Base-by-base conservation (phyloP, 805 yeast species). In the Tetrapisispora arboricola region DNA sequence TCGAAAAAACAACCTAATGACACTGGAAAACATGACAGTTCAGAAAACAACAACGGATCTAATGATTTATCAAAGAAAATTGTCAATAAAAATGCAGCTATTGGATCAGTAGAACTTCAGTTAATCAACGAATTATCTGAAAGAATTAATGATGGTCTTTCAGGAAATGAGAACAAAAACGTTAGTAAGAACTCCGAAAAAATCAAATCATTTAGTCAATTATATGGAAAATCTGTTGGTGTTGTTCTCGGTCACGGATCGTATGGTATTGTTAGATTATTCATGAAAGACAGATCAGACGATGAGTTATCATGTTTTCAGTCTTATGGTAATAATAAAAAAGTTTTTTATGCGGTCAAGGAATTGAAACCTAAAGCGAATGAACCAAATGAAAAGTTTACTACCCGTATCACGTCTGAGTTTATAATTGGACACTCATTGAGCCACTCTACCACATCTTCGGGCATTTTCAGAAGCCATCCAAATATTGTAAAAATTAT, bases 331-430 rank as follows among this genome's bases (percentile, higher is more conserved):
- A 92, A 92, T 37, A 58, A 57, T 2, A 56, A 55, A 35, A 55
- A 83, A 77, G 64, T 85, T 72, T 68, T 92, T 85, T 51, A 87
- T 82, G 97, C 76, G 72, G 63, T 74, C 72, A 63, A 90, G 80
- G 96, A 92, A 61, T 81, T 90, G 82, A 85, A 80, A 61, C 58
- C 59, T 20, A 82, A 83, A 56, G 79, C 79, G 51, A 95, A 84
- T 49, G 88, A 86, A 58, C 94, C 94, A 2, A 87, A 84, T 57
- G 76, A 95, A 50, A 96, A 90, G 60, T 94, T 90, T 32, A 71
- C 88, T 50, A 95, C 95, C 42, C 70, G 95, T 36, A 75, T 85
- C 35, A 78, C 94, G 1, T 80, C 94, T 5, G 96, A 87, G 59
- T 88, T 87, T 59, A 82, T 90, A 58, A 81, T 88, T 39, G 79